Evolutionary conservation across 805 yeast species (phyloP).

Genomic region (Monosporozyma aquatica): DNA sequence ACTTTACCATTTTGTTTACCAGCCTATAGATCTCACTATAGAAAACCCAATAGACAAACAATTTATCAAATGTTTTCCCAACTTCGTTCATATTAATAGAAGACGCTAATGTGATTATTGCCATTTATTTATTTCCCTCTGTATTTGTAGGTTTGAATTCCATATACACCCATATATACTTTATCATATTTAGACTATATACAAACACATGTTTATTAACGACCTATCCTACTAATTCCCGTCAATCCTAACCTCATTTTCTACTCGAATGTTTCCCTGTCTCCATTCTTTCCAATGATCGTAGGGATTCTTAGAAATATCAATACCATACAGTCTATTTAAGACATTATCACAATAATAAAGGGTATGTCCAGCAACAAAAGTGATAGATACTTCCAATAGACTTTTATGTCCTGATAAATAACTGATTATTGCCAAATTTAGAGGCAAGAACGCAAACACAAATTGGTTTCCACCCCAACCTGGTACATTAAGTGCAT

Average conservation of each 20-base stretch:
- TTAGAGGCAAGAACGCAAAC: constrained; percentile 16
- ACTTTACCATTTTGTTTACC: constrained; percentile 25
- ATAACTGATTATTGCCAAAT: constrained; percentile 17
- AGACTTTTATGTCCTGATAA: constrained; percentile 13
- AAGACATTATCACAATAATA: constrained; percentile 24
- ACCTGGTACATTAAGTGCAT: constrained; percentile 14
- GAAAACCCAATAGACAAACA: neutral
- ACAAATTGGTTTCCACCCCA: constrained; percentile 19
- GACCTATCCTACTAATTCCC: no score
- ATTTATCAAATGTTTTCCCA: neutral
- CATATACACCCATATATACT: no score
- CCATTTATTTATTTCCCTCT: no score
- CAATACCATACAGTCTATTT: constrained; percentile 20
- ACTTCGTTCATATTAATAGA: neutral
- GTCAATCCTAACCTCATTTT: neutral
- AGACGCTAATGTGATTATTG: neutral
- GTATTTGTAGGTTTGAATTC: no score
- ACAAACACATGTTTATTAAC: no score
- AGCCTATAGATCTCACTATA: constrained; percentile 17
- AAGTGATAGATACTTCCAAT: constrained; percentile 18
- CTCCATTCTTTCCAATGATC: constrained; percentile 16
- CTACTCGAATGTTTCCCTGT: constrained; percentile 1
- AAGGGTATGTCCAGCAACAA: constrained; percentile 25
- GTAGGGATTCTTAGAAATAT: constrained; percentile 23
- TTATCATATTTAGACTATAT: no score